Evolutionary conservation across 176 grass and related monocot species (phyloP).

Genomic region (Oryza coarctata): DNA sequence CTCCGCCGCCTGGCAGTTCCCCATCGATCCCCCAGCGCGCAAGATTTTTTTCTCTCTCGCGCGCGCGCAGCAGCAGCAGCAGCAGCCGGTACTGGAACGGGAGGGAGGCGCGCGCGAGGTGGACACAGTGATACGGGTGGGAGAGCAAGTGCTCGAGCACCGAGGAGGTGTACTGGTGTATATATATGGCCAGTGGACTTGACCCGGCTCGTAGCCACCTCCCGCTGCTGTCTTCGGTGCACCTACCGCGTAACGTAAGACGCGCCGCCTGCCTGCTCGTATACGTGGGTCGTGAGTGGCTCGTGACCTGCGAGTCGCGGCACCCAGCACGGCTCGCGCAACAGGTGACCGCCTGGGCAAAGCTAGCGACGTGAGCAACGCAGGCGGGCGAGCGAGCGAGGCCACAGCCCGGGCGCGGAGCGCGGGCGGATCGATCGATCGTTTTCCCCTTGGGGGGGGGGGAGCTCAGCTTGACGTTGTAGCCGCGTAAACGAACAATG

Average conservation of each 20-base stretch:
- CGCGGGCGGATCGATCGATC: not conserved
- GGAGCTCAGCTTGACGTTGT: not conserved
- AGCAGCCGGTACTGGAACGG: too few relatives aligned
- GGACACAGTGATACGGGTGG: not conserved
- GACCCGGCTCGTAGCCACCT: not conserved
- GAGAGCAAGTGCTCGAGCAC: conserved; percentile 15
- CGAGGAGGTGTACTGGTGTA: conserved; percentile 23
- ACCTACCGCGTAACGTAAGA: not conserved
- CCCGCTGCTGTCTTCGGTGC: not conserved
- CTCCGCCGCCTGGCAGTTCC: conserved; percentile 95
- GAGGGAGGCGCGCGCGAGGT: not conserved
- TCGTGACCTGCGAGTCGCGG: not conserved
- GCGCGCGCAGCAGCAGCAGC: not conserved
- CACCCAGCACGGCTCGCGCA: not conserved
- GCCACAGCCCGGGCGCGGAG: too few relatives aligned
- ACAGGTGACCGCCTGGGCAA: not conserved
- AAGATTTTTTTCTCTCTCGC: too few relatives aligned
- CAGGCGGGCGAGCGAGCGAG: too few relatives aligned
- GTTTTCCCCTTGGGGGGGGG: not conserved
- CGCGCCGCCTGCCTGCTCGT: not conserved
- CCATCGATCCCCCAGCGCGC: conserved; percentile 42
- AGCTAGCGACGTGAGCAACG: too few relatives aligned
- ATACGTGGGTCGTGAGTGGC: too few relatives aligned
- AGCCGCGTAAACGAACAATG: not conserved
- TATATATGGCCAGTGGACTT: conserved; percentile 23